phyloP scores from a whole-genome alignment of 495 filamentous ascomycete genomes.

The Immersiella caudata region DNA sequence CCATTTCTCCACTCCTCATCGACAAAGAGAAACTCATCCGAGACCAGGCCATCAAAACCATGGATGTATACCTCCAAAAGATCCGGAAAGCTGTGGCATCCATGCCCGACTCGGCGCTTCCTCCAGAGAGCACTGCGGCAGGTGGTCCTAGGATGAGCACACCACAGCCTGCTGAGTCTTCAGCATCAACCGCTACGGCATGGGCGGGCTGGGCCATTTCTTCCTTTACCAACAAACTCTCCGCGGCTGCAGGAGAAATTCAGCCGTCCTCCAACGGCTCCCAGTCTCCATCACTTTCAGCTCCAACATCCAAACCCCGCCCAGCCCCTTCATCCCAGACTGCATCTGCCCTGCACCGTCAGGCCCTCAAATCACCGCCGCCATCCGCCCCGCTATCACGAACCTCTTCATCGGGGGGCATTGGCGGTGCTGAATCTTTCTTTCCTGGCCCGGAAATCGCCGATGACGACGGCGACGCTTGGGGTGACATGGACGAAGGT shows the following conservation, averaged over 20 bases:
- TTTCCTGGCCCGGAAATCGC: slow-evolving; percentile 45
- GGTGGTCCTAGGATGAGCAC: slow-evolving; percentile 73
- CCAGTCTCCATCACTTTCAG: slow-evolving; percentile 13
- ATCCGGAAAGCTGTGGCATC: slow-evolving; percentile 73
- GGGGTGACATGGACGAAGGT: slow-evolving; percentile 67
- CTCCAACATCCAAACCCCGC: slow-evolving; percentile 27
- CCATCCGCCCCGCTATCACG: slow-evolving; percentile 44
- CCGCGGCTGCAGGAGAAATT: slow-evolving; percentile 82
- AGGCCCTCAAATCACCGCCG: slow-evolving; percentile 53
- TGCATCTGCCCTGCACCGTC: slow-evolving; percentile 56
- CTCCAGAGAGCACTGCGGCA: slow-evolving; percentile 49
- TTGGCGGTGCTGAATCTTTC: slow-evolving; percentile 48
- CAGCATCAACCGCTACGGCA: slow-evolving; percentile 55
- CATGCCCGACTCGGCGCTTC: slow-evolving; percentile 79
- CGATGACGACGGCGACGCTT: slow-evolving; percentile 64
- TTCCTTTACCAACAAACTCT: slow-evolving; percentile 94
- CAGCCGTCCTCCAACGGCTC: slow-evolving; percentile 43
- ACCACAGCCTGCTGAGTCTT: slow-evolving; percentile 58
- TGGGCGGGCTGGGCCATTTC: slow-evolving; percentile 99
- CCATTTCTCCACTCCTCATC: slow-evolving; percentile 73
- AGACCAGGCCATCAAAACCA: slow-evolving; percentile 86
- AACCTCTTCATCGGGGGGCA: slow-evolving; percentile 46
- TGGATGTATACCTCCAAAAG: slow-evolving; percentile 85
- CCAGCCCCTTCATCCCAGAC: slow-evolving; percentile 32
- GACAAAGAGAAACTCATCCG: slow-evolving; percentile 93